Conservation (phyloP, 768 basidiomycete species). For the Brasilioporus rufonigricans region DNA sequence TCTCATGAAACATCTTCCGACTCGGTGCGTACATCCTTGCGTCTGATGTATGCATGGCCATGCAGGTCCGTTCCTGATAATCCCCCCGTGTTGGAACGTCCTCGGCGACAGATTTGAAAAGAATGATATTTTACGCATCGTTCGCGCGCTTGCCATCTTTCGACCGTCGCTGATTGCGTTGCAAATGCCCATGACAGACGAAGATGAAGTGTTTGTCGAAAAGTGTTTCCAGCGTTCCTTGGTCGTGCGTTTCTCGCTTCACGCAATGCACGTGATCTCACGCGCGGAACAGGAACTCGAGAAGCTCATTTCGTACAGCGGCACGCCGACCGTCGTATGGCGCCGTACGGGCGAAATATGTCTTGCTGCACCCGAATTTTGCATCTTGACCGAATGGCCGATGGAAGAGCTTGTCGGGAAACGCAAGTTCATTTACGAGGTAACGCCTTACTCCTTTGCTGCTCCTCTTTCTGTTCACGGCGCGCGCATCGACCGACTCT, state of each 20-base stretch:
- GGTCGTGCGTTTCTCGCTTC: slow-evolving; percentile 50
- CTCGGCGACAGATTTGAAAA: slow-evolving; percentile 87
- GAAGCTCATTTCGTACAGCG: slow-evolving; percentile 95
- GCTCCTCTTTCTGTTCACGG: slow-evolving; percentile 19
- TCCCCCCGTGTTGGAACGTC: slow-evolving; percentile 38
- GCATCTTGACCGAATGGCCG: slow-evolving; percentile 89
- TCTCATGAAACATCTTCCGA: slow-evolving; percentile 90
- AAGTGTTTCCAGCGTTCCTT: slow-evolving; percentile 93
- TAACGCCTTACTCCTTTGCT: slow-evolving; percentile 22
- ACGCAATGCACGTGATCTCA: not conserved
- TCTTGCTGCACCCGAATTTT: slow-evolving; percentile 94
- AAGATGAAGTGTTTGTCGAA: slow-evolving; percentile 96
- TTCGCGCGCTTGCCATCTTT: slow-evolving; percentile 91
- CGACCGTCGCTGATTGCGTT: slow-evolving; percentile 96
- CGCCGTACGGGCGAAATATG: slow-evolving; percentile 97
- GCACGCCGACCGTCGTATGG: slow-evolving; percentile 98
- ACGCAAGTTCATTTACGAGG: slow-evolving; percentile 47
- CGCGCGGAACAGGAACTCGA: slow-evolving; percentile 74
- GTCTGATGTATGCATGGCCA: slow-evolving; percentile 38
- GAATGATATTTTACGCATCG: slow-evolving; percentile 91
- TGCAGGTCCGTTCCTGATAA: slow-evolving; percentile 31
- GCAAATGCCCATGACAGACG: slow-evolving; percentile 95
- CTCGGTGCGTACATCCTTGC: slow-evolving; percentile 58
- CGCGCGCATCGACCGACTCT: slow-evolving; percentile 8
- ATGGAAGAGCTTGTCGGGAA: slow-evolving; percentile 71